Percentiles rank a stretch among this genome's conserved stretches.
These are phyloP conservation scores for Nidula microcarpa DNA, from an alignment of 768 basidiomycete genomes.

Conservation along the genomic window DNA sequence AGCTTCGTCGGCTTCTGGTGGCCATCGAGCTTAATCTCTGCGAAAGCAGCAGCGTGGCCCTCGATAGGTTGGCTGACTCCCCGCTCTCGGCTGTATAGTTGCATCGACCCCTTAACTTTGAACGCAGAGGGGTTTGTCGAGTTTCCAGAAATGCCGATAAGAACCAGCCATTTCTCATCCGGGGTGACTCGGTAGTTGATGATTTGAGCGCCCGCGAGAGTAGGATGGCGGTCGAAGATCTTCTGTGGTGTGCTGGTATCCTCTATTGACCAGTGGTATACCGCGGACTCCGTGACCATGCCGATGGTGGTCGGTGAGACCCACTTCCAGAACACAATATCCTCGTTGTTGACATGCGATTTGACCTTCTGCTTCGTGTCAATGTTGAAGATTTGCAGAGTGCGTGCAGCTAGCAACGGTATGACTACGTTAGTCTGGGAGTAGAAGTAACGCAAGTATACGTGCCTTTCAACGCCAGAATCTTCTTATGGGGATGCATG, in stretches of 20 bases:
- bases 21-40: slow-evolving; percentile 88
- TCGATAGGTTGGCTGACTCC: slow-evolving; percentile 97
- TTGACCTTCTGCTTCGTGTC: slow-evolving; percentile 98
- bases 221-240: slow-evolving; percentile 94
- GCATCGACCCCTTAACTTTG: slow-evolving; percentile 99
- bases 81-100: slow-evolving; percentile 90
- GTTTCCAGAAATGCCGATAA: slow-evolving; percentile 93
- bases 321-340: slow-evolving; percentile 99
- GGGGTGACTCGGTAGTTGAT: slow-evolving; percentile 94
- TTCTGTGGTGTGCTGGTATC: slow-evolving; percentile 85
- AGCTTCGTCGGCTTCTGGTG: slow-evolving; percentile 83
- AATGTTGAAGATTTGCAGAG: slow-evolving; percentile 97
- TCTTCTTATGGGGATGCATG: slow-evolving; percentile 97
- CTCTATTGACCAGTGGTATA: slow-evolving; percentile 85
- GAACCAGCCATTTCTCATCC: slow-evolving; percentile 97
- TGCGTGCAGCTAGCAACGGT: slow-evolving; percentile 71
- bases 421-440: slow-evolving; percentile 6
- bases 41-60: slow-evolving; percentile 96
- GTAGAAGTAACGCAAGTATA: slow-evolving; percentile 3
- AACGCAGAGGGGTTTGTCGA: slow-evolving; percentile 91
- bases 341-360: slow-evolving; percentile 89
- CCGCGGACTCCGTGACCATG: slow-evolving; percentile 91
- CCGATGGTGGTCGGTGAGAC: slow-evolving; percentile 88
- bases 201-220: slow-evolving; percentile 93
- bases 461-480: slow-evolving; percentile 90